phyloP scores from a whole-genome alignment of 2,329 filamentous ascomycete species.

The Aspergillus fumigatus region DNA sequence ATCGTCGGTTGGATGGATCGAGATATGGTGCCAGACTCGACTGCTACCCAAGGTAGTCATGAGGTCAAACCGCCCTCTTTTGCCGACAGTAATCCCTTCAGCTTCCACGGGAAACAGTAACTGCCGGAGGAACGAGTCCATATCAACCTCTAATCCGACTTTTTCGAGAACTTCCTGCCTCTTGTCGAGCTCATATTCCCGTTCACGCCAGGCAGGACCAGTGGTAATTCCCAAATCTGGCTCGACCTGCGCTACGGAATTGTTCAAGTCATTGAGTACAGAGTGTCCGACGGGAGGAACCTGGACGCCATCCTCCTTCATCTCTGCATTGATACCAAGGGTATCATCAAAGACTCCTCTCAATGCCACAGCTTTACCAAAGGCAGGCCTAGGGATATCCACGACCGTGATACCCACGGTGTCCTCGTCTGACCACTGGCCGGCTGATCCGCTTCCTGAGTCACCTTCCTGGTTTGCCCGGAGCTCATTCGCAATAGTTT shows the following conservation, averaged over 20 bases:
- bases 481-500: constrained; percentile 74
- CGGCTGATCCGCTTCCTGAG: constrained; percentile 59
- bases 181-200: constrained; percentile 74
- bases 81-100: constrained; percentile 76
- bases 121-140: constrained; percentile 75
- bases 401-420: constrained; percentile 86
- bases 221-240: constrained; percentile 73
- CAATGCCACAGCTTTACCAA: constrained; percentile 86
- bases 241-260: constrained; percentile 70
- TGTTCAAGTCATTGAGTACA: constrained; percentile 80
- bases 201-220: constrained; percentile 63
- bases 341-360: constrained; percentile 88
- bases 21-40: constrained; percentile 91
- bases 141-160: constrained; percentile 73
- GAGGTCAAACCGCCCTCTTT: constrained; percentile 73
- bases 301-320: constrained; percentile 92
- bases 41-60: constrained; percentile 71
- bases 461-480: constrained; percentile 60
- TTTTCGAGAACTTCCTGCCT: constrained; percentile 82
- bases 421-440: constrained; percentile 66
- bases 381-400: constrained; percentile 71
- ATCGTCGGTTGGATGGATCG: constrained; percentile 86
- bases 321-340: constrained; percentile 91
- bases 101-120: constrained; percentile 74
- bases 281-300: constrained; percentile 70